Percentiles rank a stretch among this genome's conserved stretches.
Conservation (phyloP, 345 rosid genomes). For the Dimocarpus longan region DNA sequence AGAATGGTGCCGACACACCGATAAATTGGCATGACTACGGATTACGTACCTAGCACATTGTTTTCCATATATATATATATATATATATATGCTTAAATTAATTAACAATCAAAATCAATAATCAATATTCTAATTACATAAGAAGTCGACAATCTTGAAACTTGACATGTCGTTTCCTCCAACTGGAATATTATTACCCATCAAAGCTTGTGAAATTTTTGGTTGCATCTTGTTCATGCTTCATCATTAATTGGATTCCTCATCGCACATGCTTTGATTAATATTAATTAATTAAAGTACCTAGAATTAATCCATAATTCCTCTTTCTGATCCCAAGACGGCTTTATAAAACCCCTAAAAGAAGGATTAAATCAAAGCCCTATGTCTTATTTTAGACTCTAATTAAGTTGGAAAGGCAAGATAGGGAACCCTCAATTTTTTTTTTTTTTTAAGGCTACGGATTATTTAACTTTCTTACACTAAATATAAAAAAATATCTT, state of each 20-base stretch:
- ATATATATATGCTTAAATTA: neutral
- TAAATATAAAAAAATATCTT: too few species aligned
- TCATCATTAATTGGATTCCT: constrained; percentile 44
- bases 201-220: constrained; percentile 40
- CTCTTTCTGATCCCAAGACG: constrained; percentile 34
- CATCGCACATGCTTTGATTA: constrained; percentile 32
- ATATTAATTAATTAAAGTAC: neutral
- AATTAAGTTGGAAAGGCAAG: neutral
- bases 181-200: constrained; percentile 30
- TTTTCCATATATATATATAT: too few species aligned
- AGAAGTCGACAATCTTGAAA: constrained; percentile 31
- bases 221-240: constrained; percentile 34
- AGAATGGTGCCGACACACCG: constrained; percentile 19
- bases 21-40: constrained; percentile 21
- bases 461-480: too few species aligned
- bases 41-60: neutral
- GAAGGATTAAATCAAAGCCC: constrained; percentile 19
- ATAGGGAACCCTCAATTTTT: too few species aligned
- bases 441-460: too few species aligned
- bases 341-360: constrained; percentile 1
- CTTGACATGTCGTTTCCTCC: constrained; percentile 37
- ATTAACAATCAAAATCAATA: constrained; percentile 16
- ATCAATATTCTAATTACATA: neutral
- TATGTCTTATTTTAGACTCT: neutral
- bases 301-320: constrained; percentile 17